Conservation (phyloP, 495 filamentous ascomycete genomes). For the Melanomma pulvis-pyrius region DNA sequence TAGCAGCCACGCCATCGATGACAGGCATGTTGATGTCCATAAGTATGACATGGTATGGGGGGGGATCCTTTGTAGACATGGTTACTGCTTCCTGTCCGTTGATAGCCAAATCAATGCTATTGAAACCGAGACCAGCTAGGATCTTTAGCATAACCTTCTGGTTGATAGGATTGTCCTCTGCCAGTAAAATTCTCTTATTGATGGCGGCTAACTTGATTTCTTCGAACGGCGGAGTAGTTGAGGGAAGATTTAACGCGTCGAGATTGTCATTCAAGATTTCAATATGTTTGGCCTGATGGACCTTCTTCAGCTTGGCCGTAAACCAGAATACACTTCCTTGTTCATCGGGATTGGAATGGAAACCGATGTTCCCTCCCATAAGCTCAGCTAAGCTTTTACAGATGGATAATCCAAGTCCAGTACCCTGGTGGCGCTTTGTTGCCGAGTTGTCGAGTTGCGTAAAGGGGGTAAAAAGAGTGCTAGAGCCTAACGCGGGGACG, state of each 20-base stretch:
- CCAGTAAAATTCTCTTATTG: constrained; percentile 53
- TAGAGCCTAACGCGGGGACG: neutral
- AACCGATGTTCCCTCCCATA: constrained; percentile 41
- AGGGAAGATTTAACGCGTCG: constrained; percentile 22
- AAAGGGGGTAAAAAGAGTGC: constrained; percentile 34
- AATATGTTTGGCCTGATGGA: constrained; percentile 35
- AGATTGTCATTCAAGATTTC: constrained; percentile 40
- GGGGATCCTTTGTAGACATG: constrained; percentile 53
- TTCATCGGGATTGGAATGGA: constrained; percentile 56
- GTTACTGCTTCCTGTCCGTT: constrained; percentile 62
- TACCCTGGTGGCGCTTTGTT: constrained; percentile 34
- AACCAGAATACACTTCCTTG: constrained; percentile 65
- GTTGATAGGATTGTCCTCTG: constrained; percentile 54
- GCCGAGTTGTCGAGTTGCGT: constrained; percentile 37
- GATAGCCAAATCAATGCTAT: constrained; percentile 55
- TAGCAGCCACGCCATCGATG: constrained; percentile 51
- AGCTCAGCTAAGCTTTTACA: constrained; percentile 36
- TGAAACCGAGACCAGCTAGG: constrained; percentile 58
- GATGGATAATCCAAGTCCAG: constrained; percentile 35
- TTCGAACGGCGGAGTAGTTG: constrained; percentile 14
- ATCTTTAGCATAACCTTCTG: constrained; percentile 65
- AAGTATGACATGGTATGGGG: constrained; percentile 58
- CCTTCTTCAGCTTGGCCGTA: constrained; percentile 55
- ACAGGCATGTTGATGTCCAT: constrained; percentile 60
- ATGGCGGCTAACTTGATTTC: constrained; percentile 32